Conservation (phyloP, 2,329 filamentous ascomycete genomes). For the Didymella segeticola region DNA sequence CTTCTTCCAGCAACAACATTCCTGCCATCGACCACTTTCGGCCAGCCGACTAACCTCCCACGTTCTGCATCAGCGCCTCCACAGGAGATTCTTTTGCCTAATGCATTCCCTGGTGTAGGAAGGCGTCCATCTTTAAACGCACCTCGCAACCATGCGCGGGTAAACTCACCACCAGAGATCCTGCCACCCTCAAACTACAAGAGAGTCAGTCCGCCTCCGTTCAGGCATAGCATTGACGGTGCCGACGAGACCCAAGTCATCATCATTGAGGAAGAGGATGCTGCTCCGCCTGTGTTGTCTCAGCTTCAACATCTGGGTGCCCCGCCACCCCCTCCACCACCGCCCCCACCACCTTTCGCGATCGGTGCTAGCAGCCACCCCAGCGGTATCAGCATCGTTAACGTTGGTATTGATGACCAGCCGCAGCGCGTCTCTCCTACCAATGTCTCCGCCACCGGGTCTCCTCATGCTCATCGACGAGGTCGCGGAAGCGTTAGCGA, state of each 20-base stretch:
- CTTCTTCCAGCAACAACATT: constrained; percentile 58
- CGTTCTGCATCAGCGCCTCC: constrained; percentile 58
- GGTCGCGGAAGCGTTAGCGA: constrained; percentile 65
- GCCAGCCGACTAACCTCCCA: constrained; percentile 46
- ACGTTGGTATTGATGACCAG: constrained; percentile 55
- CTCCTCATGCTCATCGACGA: constrained; percentile 57
- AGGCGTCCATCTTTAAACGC: constrained; percentile 49
- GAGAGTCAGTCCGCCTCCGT: constrained; percentile 48
- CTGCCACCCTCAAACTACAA: constrained; percentile 45
- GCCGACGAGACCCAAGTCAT: constrained; percentile 54
- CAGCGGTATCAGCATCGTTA: constrained; percentile 50
- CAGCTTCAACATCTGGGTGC: constrained; percentile 67
- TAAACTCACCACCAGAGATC: constrained; percentile 53
- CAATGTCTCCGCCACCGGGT: constrained; percentile 40
- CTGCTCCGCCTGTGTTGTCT: constrained; percentile 60
- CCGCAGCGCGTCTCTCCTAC: constrained; percentile 31
- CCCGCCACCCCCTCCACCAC: constrained; percentile 59
- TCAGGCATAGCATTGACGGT: constrained; percentile 62
- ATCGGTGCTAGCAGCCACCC: constrained; percentile 23
- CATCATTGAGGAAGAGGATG: constrained; percentile 52
- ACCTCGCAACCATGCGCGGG: constrained; percentile 48
- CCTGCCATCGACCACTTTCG: constrained; percentile 56
- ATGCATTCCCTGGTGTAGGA: constrained; percentile 29
- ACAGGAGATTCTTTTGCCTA: constrained; percentile 47
- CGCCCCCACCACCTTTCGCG: constrained; percentile 32